These are phyloP conservation scores for Dryas integrifolia DNA, from an alignment of 331 rosid species.

Conservation along the genomic window DNA sequence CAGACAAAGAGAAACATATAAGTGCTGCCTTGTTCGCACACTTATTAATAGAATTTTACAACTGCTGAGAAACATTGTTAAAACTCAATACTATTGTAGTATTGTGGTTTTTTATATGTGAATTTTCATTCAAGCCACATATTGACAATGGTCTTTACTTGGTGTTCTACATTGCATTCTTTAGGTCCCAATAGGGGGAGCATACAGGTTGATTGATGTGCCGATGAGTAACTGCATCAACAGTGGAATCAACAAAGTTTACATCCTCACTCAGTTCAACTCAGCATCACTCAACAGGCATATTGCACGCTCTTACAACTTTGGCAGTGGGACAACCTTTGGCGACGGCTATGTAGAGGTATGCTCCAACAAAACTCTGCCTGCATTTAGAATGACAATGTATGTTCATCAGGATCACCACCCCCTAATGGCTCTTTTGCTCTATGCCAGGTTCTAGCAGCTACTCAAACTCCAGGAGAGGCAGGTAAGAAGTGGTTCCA, in stretches of 20 bases:
- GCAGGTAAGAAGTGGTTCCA: constrained; percentile 83
- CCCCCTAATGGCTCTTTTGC: background rate
- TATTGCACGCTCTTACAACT: constrained; percentile 83
- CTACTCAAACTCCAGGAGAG: constrained; percentile 95
- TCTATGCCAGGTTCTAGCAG: constrained; percentile 77
- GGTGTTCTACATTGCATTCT: background rate
- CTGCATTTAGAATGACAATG: background rate
- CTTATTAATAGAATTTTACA: no score
- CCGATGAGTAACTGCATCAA: constrained; percentile 99
- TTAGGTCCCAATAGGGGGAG: constrained; percentile 89
- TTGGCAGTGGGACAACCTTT: constrained; percentile 59
- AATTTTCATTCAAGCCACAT: background rate
- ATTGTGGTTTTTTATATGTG: background rate
- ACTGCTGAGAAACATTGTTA: background rate
- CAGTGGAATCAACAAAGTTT: constrained; percentile 94
- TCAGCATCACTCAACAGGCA: constrained; percentile 95
- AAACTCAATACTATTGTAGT: background rate
- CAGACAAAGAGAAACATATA: no score
- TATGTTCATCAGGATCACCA: background rate
- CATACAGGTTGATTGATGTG: constrained; percentile 89
- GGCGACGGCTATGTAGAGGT: constrained; percentile 95
- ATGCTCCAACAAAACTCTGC: background rate
- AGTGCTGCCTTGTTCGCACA: no score
- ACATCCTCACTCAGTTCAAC: constrained; percentile 91
- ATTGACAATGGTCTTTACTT: no score